phyloP scores from a whole-genome alignment of 2,329 filamentous ascomycete genomes.

The Fusarium sp. region DNA sequence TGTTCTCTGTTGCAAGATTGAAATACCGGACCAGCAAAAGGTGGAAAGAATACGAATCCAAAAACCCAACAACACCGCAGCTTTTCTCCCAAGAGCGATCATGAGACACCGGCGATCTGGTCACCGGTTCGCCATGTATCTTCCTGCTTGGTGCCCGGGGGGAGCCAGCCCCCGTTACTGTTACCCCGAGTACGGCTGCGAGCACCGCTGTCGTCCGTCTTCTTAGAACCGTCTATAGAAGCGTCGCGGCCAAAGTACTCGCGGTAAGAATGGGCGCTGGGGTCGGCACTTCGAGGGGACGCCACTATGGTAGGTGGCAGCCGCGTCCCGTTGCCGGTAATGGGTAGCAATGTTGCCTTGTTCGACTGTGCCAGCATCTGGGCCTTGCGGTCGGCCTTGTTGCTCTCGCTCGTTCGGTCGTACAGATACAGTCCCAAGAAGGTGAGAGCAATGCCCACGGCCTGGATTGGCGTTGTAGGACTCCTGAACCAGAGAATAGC shows the following conservation, averaged over 20 bases:
- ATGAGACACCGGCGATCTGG: conserved; percentile 47
- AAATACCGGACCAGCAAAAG: conserved; percentile 9
- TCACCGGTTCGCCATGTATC: conserved; percentile 79
- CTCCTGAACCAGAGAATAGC: conserved; percentile 98
- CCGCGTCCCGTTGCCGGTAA: conserved; percentile 63
- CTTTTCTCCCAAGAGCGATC: conserved; percentile 21
- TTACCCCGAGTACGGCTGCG: conserved; percentile 60
- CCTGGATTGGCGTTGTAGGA: conserved; percentile 87
- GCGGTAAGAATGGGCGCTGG: conserved; percentile 59
- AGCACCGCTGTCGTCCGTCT: conserved; percentile 66
- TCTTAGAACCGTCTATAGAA: conserved; percentile 67
- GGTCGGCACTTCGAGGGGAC: conserved; percentile 46
- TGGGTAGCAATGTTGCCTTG: conserved; percentile 73
- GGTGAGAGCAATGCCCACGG: conserved; percentile 87
- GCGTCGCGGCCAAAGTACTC: conserved; percentile 60
- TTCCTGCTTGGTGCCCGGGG: conserved; percentile 87
- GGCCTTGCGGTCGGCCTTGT: conserved; percentile 88
- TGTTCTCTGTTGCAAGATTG: conserved; percentile 19
- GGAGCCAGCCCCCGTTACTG: conserved; percentile 72
- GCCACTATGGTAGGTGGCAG: conserved; percentile 40
- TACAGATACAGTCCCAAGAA: conserved; percentile 96
- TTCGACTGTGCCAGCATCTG: conserved; percentile 70
- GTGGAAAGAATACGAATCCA: conserved; percentile 2
- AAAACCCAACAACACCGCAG: conserved; percentile 2
- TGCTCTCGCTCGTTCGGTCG: conserved; percentile 90